These are phyloP conservation scores for Chlorella sp. DNA, from an alignment of 139 green algal genomes.

Conservation along the genomic window DNA sequence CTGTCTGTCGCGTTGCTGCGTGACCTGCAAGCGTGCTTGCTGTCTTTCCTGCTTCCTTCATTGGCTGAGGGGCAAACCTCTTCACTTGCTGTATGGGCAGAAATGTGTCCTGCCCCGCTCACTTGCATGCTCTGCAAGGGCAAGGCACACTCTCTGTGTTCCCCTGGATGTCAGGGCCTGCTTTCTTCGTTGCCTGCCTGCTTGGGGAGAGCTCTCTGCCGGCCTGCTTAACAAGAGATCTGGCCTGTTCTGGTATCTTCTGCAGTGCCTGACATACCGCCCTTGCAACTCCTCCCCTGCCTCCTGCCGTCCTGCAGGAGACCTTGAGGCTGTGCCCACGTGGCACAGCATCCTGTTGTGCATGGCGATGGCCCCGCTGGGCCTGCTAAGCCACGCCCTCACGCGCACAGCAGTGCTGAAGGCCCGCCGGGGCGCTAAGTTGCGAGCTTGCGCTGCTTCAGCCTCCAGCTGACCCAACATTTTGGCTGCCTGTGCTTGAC, in stretches of 20 bases:
- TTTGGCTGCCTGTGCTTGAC: too few species aligned
- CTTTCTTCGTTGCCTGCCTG: background rate
- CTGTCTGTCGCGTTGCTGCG: background rate
- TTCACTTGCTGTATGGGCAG: background rate
- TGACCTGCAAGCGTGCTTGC: too few species aligned
- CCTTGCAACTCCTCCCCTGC: background rate
- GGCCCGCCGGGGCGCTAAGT: background rate
- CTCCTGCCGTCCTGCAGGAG: conserved; percentile 39
- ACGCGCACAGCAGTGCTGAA: conserved; percentile 21
- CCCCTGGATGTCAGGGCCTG: background rate
- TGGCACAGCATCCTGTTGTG: conserved; percentile 60
- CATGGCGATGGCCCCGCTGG: conserved; percentile 59
- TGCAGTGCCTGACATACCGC: background rate
- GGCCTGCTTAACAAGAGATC: background rate
- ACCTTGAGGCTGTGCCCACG: conserved; percentile 42
- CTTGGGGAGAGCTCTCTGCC: background rate
- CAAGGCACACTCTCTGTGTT: too few species aligned
- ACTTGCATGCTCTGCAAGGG: too few species aligned
- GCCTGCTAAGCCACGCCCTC: conserved; percentile 46
- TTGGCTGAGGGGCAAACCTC: background rate
- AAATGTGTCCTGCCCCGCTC: background rate
- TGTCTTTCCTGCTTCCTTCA: background rate
- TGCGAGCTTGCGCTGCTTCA: too few species aligned
- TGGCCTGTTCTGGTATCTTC: background rate
- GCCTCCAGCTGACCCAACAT: too few species aligned